These are phyloP conservation scores for Cutaneotrichosporon curvatum DNA, from an alignment of 1,284 basidiomycete species.

Conservation along the genomic window DNA sequence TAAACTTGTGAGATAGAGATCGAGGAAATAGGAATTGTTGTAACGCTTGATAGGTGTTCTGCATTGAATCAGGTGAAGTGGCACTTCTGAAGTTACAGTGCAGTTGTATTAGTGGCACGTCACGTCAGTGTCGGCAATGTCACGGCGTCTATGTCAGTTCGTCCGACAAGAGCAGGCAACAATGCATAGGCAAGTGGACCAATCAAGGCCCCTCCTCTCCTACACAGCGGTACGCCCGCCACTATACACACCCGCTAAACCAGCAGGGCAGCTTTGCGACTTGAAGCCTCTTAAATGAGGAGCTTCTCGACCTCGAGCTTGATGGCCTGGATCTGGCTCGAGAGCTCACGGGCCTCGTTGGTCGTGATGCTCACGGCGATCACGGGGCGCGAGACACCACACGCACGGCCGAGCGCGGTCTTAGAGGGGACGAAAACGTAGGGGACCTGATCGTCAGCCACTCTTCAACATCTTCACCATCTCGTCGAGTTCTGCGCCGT, in stretches of 20 bases:
- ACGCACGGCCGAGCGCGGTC: conserved; percentile 75
- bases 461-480: too few relatives aligned
- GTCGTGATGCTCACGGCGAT: conserved; percentile 94
- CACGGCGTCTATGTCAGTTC: too few relatives aligned
- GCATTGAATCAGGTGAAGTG: too few relatives aligned
- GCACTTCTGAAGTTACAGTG: too few relatives aligned
- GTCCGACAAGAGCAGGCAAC: too few relatives aligned
- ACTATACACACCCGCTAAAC: not conserved
- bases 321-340: conserved; percentile 81
- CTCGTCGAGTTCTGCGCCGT: too few relatives aligned
- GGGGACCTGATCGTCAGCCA: not conserved
- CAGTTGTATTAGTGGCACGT: too few relatives aligned
- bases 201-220: conserved; percentile 8
- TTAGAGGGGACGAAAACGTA: conserved; percentile 14
- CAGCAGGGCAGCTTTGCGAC: not conserved
- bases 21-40: too few relatives aligned
- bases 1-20: too few relatives aligned
- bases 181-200: conserved; percentile 8
- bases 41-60: too few relatives aligned
- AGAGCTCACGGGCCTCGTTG: conserved; percentile 87
- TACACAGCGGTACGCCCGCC: not conserved
- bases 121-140: too few relatives aligned
- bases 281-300: conserved; percentile 52
- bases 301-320: conserved; percentile 82
- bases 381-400: conserved; percentile 90